Conservation (phyloP, 257 asterid genomes). For the Capsicum pubescens region DNA sequence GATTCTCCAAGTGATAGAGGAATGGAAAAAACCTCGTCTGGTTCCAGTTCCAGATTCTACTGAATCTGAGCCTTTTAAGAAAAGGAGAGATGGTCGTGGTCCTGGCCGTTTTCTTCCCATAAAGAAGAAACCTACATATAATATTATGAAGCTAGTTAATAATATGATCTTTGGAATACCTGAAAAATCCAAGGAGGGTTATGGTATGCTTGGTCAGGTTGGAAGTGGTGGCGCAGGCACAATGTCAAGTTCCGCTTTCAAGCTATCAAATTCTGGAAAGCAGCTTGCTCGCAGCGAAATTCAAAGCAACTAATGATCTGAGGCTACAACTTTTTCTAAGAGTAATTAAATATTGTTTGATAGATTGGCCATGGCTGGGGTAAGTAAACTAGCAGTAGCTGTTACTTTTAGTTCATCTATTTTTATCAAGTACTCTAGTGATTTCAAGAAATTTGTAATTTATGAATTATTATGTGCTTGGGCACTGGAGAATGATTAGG, state of each 20-base stretch:
- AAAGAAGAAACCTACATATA: too few species aligned
- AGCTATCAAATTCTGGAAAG: not conserved
- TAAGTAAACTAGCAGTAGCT: too few species aligned
- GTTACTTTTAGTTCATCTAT: too few species aligned
- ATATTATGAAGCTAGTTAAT: constrained; percentile 65
- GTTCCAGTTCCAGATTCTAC: constrained; percentile 71
- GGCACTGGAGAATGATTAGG: too few species aligned
- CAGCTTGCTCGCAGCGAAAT: not conserved
- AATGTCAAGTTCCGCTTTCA: too few species aligned
- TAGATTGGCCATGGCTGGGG: not conserved
- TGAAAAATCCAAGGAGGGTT: constrained; percentile 36
- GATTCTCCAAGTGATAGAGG: constrained; percentile 82
- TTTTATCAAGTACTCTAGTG: too few species aligned
- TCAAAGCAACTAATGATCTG: not conserved
- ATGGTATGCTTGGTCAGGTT: not conserved
- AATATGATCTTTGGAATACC: constrained; percentile 94
- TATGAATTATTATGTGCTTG: too few species aligned
- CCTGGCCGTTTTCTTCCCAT: not conserved
- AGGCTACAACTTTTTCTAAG: not conserved
- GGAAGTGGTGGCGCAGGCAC: too few species aligned
- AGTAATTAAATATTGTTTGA: not conserved
- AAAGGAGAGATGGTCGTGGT: constrained; percentile 90
- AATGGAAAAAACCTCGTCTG: constrained; percentile 98
- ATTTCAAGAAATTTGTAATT: too few species aligned
- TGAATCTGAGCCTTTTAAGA: constrained; percentile 88